A percentile compares a stretch with the other conserved stretches of the same genome.
phyloP scores from a whole-genome alignment of 352 stramenopile species.

The Pythium brachiatum region DNA sequence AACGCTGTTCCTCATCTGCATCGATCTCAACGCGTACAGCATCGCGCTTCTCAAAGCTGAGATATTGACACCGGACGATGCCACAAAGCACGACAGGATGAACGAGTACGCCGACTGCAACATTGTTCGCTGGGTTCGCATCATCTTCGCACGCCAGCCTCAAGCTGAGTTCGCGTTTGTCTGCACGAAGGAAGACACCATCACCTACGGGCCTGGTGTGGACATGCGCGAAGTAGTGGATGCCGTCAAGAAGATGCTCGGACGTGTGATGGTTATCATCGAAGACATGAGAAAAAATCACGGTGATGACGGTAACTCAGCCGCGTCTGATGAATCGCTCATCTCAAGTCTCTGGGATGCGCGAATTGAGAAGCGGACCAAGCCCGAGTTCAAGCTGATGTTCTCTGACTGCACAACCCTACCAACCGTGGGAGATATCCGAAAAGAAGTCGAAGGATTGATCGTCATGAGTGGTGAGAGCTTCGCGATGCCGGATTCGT shows the following conservation, averaged over 20 bases:
- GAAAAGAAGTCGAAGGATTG: too few species aligned
- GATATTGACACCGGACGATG: background rate
- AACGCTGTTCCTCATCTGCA: constrained; percentile 2
- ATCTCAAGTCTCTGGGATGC: too few species aligned
- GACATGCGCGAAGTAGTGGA: background rate
- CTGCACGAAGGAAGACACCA: constrained; percentile 1
- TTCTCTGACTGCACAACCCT: too few species aligned
- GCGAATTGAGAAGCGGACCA: too few species aligned
- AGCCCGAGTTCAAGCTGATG: too few species aligned
- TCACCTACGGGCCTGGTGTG: background rate
- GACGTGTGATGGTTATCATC: background rate
- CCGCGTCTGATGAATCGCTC: too few species aligned
- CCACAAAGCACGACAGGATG: background rate
- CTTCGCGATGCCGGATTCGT: constrained; percentile 7
- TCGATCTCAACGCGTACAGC: constrained; percentile 3
- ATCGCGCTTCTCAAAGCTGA: background rate
- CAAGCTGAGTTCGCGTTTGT: constrained; percentile 9
- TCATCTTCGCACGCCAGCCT: constrained; percentile 1
- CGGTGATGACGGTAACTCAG: too few species aligned
- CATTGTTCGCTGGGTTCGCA: background rate
- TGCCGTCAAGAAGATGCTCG: background rate
- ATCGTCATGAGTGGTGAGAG: too few species aligned
- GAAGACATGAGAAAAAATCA: background rate
- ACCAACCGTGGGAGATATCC: too few species aligned
- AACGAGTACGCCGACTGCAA: background rate